Evolutionary conservation across 2,329 filamentous ascomycete genomes (phyloP).

Genomic region (Albifimbria verrucaria): DNA sequence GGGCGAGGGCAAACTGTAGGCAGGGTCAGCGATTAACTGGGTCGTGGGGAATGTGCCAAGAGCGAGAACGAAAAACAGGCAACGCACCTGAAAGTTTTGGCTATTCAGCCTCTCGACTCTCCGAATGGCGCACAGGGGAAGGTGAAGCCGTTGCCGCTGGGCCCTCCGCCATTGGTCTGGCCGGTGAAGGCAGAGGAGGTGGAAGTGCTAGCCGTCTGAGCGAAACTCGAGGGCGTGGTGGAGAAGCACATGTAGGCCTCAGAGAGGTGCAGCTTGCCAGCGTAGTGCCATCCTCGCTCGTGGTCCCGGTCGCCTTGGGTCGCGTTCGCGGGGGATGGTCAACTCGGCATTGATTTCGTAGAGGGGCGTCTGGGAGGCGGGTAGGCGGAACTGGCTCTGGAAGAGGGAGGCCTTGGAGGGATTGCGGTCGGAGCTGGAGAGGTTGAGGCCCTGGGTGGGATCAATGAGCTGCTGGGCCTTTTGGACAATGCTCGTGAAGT

Average conservation of each 20-base stretch:
- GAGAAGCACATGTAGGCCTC: constrained; percentile 97
- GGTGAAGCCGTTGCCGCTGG: constrained; percentile 93
- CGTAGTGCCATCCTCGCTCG: constrained; percentile 80
- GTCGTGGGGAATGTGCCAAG: neutral
- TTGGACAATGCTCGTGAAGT: constrained; percentile 77
- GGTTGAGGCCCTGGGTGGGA: constrained; percentile 71
- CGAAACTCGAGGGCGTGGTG: constrained; percentile 84
- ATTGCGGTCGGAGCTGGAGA: constrained; percentile 71
- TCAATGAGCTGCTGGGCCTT: constrained; percentile 96
- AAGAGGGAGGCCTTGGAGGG: constrained; percentile 92
- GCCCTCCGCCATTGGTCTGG: constrained; percentile 88
- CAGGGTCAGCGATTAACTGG: constrained; percentile 2
- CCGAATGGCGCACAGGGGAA: constrained; percentile 89
- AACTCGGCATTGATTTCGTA: constrained; percentile 97
- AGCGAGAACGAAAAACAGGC: neutral
- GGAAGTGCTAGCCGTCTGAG: constrained; percentile 72
- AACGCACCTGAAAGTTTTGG: constrained; percentile 69
- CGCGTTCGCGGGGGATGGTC: constrained; percentile 72
- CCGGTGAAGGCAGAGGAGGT: constrained; percentile 84
- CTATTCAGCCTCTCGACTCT: constrained; percentile 91
- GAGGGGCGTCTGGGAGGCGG: constrained; percentile 84
- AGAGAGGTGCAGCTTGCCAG: constrained; percentile 88
- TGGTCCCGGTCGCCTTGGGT: constrained; percentile 69
- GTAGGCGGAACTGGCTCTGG: constrained; percentile 93
- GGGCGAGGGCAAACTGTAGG: constrained; percentile 76